These are phyloP conservation scores for Brassica cretica DNA, from an alignment of 345 rosid genomes.

Conservation along the genomic window DNA sequence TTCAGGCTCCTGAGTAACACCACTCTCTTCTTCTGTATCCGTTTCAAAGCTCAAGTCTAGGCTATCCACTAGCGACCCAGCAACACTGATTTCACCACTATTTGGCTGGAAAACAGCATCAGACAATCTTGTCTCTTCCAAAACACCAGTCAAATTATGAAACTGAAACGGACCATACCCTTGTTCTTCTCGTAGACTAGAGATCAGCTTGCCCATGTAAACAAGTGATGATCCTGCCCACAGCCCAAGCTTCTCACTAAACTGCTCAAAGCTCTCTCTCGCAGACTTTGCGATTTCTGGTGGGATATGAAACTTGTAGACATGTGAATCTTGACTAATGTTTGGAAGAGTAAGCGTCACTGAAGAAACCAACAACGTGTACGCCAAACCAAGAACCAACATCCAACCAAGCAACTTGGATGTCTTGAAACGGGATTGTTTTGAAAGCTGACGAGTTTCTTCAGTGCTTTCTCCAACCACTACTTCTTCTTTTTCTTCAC, in stretches of 20 bases:
- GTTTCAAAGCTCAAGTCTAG: constrained; percentile 13
- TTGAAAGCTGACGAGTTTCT: constrained; percentile 28
- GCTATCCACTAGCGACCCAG: constrained; percentile 16
- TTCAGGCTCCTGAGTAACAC: constrained; percentile 1
- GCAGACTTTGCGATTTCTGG: constrained; percentile 8
- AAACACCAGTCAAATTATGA: constrained; percentile 26
- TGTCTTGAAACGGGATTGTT: constrained; percentile 43
- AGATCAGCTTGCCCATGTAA: constrained; percentile 26
- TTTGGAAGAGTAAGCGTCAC: not conserved
- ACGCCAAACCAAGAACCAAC: constrained; percentile 43
- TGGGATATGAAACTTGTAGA: constrained; percentile 14
- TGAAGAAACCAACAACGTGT: constrained; percentile 40
- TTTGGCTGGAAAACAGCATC: constrained; percentile 32
- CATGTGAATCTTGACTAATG: not conserved
- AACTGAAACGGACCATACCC: constrained; percentile 19
- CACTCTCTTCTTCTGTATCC: constrained; percentile 18
- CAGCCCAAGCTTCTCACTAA: constrained; percentile 31
- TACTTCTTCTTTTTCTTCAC: constrained; percentile 35
- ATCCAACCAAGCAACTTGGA: constrained; percentile 50
- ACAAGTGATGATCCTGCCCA: constrained; percentile 34
- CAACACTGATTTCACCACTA: constrained; percentile 29
- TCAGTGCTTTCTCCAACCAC: constrained; percentile 30
- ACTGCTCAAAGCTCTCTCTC: constrained; percentile 25
- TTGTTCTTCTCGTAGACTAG: constrained; percentile 27
- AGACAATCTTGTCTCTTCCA: constrained; percentile 19